phyloP scores from a whole-genome alignment of 2,329 filamentous ascomycete species.

The Pseudogymnoascus sp. region DNA sequence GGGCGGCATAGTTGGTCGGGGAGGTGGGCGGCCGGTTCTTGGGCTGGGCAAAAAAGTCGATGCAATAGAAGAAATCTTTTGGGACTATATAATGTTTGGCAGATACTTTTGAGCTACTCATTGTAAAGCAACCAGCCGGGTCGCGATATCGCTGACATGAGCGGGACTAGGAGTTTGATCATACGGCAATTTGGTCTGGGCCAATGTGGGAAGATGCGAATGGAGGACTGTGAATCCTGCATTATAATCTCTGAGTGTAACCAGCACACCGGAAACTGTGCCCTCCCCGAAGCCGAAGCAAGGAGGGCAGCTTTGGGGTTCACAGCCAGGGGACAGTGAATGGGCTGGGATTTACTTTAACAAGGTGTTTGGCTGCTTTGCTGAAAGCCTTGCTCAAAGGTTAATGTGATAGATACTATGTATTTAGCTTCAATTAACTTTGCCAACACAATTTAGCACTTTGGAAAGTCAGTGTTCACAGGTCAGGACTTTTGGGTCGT shows the following conservation, averaged over 20 bases:
- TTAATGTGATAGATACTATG: neutral
- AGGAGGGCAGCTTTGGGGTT: neutral
- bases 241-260: neutral
- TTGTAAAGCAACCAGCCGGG: constrained; percentile 1
- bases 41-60: neutral
- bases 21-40: neutral
- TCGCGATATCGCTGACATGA: neutral
- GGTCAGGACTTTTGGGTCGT: neutral
- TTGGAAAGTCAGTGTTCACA: neutral
- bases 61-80: neutral
- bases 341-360: neutral
- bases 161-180: neutral
- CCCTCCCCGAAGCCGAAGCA: neutral
- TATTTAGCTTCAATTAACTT: neutral
- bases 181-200: neutral
- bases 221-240: neutral
- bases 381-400: neutral
- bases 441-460: neutral
- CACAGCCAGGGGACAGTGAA: neutral
- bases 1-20: neutral
- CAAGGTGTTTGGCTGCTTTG: neutral
- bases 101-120: neutral
- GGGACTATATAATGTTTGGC: neutral
- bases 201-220: neutral
- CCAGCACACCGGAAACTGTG: neutral